phyloP scores from a whole-genome alignment of 306 rosid species.

The Lotus japonicus region DNA sequence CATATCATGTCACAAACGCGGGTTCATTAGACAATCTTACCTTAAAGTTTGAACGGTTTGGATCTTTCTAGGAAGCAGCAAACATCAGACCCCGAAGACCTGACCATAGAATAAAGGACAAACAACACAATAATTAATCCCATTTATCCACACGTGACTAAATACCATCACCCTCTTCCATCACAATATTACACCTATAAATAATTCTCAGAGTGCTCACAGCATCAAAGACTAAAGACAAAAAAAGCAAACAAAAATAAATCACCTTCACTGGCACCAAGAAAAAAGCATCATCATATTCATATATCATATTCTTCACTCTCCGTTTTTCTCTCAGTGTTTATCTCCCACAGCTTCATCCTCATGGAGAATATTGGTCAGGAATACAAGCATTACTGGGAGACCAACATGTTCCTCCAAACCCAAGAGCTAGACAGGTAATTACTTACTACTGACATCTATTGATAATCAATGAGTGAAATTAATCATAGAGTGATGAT shows the following conservation, averaged over 20 bases:
- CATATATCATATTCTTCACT: neutral
- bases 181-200: too few relatives aligned
- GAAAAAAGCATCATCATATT: neutral
- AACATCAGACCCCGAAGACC: neutral
- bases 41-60: neutral
- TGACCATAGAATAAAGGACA: neutral
- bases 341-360: neutral
- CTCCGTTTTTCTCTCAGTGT: neutral
- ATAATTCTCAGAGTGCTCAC: neutral
- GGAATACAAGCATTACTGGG: slow-evolving; percentile 67
- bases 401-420: slow-evolving; percentile 61
- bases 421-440: slow-evolving; percentile 76
- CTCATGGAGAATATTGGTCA: slow-evolving; percentile 71
- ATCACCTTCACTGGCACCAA: neutral
- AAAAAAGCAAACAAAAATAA: neutral
- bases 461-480: neutral
- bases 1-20: neutral
- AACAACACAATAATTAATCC: neutral
- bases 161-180: neutral
- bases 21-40: neutral
- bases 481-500: neutral
- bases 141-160: slow-evolving; percentile 16
- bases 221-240: neutral
- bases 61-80: slow-evolving; percentile 17
- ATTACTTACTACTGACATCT: too few relatives aligned